Evolutionary conservation across 2,329 filamentous ascomycete genomes (phyloP).

Genomic region (Ceratocystis diversiconidia): DNA sequence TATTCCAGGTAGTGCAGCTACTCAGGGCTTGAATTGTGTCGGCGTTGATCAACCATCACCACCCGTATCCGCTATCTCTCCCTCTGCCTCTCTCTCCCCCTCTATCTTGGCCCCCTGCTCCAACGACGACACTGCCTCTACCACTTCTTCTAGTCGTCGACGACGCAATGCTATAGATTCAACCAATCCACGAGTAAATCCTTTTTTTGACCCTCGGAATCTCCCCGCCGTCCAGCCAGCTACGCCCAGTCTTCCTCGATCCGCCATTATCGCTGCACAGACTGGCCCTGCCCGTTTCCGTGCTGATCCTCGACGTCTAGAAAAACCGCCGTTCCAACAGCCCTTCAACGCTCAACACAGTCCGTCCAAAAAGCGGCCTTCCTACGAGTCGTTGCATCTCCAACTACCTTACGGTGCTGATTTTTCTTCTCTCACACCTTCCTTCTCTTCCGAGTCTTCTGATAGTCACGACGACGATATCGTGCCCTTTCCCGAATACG

Average conservation of each 20-base stretch:
- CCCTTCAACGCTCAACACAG: conserved; percentile 15
- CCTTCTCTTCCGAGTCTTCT: conserved; percentile 8
- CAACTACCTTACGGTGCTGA: conserved; percentile 18
- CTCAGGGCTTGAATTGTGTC: background rate
- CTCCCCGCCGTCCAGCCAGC: conserved; percentile 18
- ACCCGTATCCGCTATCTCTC: background rate
- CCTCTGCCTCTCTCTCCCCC: conserved; percentile 4
- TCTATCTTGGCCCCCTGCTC: background rate
- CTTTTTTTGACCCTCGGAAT: conserved; percentile 16
- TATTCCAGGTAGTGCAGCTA: background rate
- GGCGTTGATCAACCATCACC: background rate
- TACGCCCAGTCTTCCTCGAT: conserved; percentile 17
- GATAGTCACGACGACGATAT: conserved; percentile 12
- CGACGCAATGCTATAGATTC: conserved; percentile 20
- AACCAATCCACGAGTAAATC: conserved; percentile 15
- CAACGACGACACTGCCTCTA: background rate
- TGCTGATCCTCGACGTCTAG: conserved; percentile 18
- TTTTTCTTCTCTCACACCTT: conserved; percentile 11
- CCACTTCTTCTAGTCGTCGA: conserved; percentile 16
- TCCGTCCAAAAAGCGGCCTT: conserved; percentile 13
- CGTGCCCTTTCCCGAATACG: conserved; percentile 18
- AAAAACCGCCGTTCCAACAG: conserved; percentile 18
- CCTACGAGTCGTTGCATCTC: conserved; percentile 12
- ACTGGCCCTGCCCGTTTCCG: conserved; percentile 19
- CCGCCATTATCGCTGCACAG: conserved; percentile 20